Conservation (phyloP, 441 rosid genomes). For the Arabidopsis hybrid region DNA sequence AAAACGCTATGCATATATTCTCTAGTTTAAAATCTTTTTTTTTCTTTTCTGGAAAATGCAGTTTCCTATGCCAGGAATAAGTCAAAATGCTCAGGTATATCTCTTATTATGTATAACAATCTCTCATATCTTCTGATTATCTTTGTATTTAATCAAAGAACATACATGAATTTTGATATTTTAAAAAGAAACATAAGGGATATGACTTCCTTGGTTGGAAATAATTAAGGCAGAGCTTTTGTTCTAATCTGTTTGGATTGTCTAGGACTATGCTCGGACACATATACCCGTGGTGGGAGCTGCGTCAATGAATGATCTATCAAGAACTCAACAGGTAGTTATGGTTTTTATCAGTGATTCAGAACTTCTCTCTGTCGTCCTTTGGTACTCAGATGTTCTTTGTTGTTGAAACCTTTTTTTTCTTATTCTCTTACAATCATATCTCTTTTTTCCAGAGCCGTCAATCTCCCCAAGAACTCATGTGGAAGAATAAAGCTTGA, state of each 20-base stretch:
- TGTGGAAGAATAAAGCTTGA: conserved; percentile 84
- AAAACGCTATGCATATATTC: conserved; percentile 30
- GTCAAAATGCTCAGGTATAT: conserved; percentile 65
- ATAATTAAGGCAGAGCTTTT: not conserved
- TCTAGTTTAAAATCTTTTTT: not conserved
- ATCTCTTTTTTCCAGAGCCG: conserved; percentile 53
- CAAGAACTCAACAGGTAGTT: conserved; percentile 71
- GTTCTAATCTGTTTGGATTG: conserved; percentile 32
- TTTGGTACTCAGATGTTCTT: conserved; percentile 2
- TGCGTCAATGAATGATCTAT: conserved; percentile 58
- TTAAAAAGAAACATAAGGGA: conserved; percentile 12
- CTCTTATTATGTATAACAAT: conserved; percentile 19
- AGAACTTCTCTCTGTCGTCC: conserved; percentile 26
- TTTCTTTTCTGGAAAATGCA: conserved; percentile 27
- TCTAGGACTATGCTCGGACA: conserved; percentile 68
- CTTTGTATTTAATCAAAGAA: not conserved
- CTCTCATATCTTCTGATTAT: conserved; percentile 21
- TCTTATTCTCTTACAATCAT: conserved; percentile 13
- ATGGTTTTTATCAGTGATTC: conserved; percentile 9
- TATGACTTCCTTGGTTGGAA: conserved; percentile 9
- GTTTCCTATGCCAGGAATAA: conserved; percentile 35
- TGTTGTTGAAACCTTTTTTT: not conserved
- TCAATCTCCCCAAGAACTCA: conserved; percentile 68
- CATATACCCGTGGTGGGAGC: conserved; percentile 57
- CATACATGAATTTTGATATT: conserved; percentile 4